Base-by-base conservation (phyloP, 139 green algal genomes). In the Chlorella sp. region DNA sequence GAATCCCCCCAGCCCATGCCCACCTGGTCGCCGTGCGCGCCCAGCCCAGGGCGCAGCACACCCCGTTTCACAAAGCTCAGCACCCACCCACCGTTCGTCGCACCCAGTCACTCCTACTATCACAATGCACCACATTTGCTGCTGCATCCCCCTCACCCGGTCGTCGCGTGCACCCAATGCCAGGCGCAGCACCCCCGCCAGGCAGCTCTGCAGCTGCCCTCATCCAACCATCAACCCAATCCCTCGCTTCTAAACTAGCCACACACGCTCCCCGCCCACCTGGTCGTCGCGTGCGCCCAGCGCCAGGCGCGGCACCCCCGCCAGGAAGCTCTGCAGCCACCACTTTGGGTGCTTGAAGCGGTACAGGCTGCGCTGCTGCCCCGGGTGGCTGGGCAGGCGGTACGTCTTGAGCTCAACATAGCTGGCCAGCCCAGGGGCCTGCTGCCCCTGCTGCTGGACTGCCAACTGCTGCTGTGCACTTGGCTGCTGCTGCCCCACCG, bases 301-400 rank as follows among this genome's bases (percentile, higher is more conserved):
- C 21, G 36, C 66, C 34, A 92, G 76, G 37, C n/a, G 37, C n/a
- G 85, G 85, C 39, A 92, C 90, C 0, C 90, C 90, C 0, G 85
- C 90, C 73, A 92, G 87, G 75, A 90, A 92, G 37, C 32, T 71
- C 60, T 92, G 90, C 60, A 92, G 84, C 90, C 90, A 92, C 90
- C 90, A 92, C 76, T 91, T 90, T 61, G 90, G 90, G 73, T 89
- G 84, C 40, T 82, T 89, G 66, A 32, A 48, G 9, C 76, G 57
- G 37, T 89, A 69, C 39, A 87, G 34, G 30, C 4, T 92, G 57
- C 42, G 75, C 73, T 84, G 69, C 81, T 92, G 90, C 60, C 83
- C n/a, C 12, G 64, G 40, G 26, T 77, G 79, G 11, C 30, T 30
- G 19, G 89, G 89, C 81, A 71, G 28, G n/a, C 42, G 73, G 83